phyloP scores from a whole-genome alignment of 1,284 basidiomycete genomes.

The Sparassis latifolia region DNA sequence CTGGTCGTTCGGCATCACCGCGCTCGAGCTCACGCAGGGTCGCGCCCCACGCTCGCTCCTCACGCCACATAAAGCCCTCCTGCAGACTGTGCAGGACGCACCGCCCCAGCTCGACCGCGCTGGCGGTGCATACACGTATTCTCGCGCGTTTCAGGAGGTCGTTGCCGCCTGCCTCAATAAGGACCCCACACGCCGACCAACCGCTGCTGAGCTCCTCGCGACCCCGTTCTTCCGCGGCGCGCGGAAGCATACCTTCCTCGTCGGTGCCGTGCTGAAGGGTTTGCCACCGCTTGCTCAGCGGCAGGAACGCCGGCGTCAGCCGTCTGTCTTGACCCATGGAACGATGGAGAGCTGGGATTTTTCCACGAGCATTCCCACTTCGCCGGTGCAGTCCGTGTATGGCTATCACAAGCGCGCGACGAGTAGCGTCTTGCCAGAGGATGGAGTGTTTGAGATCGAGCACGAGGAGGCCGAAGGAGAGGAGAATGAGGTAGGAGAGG shows the following conservation, averaged over 20 bases:
- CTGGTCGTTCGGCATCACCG: slow-evolving; percentile 90
- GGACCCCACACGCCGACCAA: slow-evolving; percentile 76
- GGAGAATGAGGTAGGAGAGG: slow-evolving; percentile 6
- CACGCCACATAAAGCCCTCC: slow-evolving; percentile 65
- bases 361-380: slow-evolving; percentile 21
- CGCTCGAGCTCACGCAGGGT: slow-evolving; percentile 79
- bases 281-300: slow-evolving; percentile 65
- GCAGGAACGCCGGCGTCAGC: slow-evolving; percentile 55
- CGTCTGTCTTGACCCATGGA: slow-evolving; percentile 33
- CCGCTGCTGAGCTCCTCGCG: slow-evolving; percentile 71
- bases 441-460: slow-evolving; percentile 9
- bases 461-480: slow-evolving; percentile 6
- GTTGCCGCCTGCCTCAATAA: slow-evolving; percentile 79
- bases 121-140: slow-evolving; percentile 72
- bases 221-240: slow-evolving; percentile 76
- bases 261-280: slow-evolving; percentile 64
- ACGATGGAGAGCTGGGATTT: slow-evolving; percentile 70
- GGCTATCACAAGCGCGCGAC: slow-evolving; percentile 11
- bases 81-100: slow-evolving; percentile 69
- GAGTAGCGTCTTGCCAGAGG: slow-evolving; percentile 6
- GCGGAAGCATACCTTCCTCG: slow-evolving; percentile 70
- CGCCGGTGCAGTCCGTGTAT: slow-evolving; percentile 21
- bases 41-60: slow-evolving; percentile 78
- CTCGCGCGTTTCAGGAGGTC: slow-evolving; percentile 75
- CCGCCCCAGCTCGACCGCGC: slow-evolving; percentile 71